These are phyloP conservation scores for Aspergillus ochraceus DNA, from an alignment of 2,329 filamentous ascomycete genomes.

Conservation along the genomic window DNA sequence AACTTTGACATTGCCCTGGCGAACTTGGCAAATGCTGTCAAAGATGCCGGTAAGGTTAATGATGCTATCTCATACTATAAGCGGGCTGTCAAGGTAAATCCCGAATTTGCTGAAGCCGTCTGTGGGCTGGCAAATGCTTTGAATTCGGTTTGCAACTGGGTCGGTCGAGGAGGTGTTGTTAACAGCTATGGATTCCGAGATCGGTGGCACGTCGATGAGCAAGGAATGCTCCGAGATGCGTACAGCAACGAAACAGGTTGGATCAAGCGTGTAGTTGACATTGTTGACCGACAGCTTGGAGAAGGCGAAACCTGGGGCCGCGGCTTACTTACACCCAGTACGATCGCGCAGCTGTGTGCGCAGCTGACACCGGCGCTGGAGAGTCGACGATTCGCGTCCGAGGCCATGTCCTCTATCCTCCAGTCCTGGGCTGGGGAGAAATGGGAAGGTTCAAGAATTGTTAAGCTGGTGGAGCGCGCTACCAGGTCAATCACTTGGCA, in stretches of 20 bases:
- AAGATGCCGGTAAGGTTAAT: constrained; percentile 87
- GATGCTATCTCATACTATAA: constrained; percentile 93
- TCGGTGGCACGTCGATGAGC: constrained; percentile 88
- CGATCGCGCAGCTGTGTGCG: constrained; percentile 54
- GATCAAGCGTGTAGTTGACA: constrained; percentile 85
- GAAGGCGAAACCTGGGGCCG: constrained; percentile 86
- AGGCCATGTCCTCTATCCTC: constrained; percentile 39
- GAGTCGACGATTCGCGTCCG: constrained; percentile 25
- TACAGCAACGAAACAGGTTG: constrained; percentile 66
- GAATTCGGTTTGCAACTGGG: constrained; percentile 96
- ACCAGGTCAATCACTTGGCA: constrained; percentile 75
- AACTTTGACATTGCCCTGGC: constrained; percentile 95
- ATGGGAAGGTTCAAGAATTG: constrained; percentile 85
- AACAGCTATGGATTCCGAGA: constrained; percentile 73
- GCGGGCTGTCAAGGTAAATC: constrained; percentile 85
- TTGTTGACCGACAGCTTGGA: constrained; percentile 81
- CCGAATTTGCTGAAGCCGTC: constrained; percentile 94
- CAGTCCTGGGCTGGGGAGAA: constrained; percentile 68
- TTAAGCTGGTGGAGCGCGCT: constrained; percentile 81
- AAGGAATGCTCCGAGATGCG: constrained; percentile 78
- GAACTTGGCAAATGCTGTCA: constrained; percentile 95
- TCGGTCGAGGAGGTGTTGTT: constrained; percentile 80
- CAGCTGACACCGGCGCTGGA: constrained; percentile 44
- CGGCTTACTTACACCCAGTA: constrained; percentile 62
- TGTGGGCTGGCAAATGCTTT: constrained; percentile 92